Conservation (phyloP, 768 basidiomycete species). For the Tricholoma matsutake region DNA sequence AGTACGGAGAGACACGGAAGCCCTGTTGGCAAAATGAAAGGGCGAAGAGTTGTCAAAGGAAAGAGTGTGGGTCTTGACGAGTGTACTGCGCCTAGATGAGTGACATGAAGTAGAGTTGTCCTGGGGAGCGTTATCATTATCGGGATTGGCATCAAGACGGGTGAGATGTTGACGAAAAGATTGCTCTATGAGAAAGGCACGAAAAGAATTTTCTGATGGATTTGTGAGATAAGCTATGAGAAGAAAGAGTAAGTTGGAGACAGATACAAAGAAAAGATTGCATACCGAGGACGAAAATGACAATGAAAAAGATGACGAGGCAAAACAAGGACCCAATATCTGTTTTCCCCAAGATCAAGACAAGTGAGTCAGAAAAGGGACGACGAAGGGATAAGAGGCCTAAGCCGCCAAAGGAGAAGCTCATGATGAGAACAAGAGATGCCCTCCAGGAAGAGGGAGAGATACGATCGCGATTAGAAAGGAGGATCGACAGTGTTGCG, state of each 20-base stretch:
- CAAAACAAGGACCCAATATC: conserved; percentile 73
- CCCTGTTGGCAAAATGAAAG: conserved; percentile 90
- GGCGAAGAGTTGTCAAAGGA: conserved; percentile 40
- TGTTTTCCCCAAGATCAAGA: conserved; percentile 50
- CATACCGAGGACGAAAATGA: conserved; percentile 72
- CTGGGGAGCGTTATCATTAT: conserved; percentile 46
- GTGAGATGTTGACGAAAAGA: conserved; percentile 94
- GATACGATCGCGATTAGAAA: conserved; percentile 24
- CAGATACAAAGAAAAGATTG: conserved; percentile 12
- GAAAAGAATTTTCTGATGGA: conserved; percentile 90
- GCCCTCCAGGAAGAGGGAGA: conserved; percentile 37
- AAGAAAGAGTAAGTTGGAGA: conserved; percentile 4
- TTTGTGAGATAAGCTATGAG: conserved; percentile 88
- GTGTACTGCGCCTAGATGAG: conserved; percentile 25
- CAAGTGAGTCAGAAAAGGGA: conserved; percentile 49
- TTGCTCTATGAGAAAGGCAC: conserved; percentile 93
- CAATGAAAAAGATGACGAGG: conserved; percentile 62
- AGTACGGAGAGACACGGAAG: conserved; percentile 88
- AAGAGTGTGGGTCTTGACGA: conserved; percentile 24
- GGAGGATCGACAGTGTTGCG: conserved; percentile 41
- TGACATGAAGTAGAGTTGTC: conserved; percentile 22
- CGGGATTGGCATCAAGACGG: conserved; percentile 67
- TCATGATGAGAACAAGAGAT: conserved; percentile 56
- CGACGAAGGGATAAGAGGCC: conserved; percentile 58
- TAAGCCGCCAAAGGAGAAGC: conserved; percentile 61